phyloP scores from a whole-genome alignment of 208 protist genomes.

The Histomonas meleagridis region DNA sequence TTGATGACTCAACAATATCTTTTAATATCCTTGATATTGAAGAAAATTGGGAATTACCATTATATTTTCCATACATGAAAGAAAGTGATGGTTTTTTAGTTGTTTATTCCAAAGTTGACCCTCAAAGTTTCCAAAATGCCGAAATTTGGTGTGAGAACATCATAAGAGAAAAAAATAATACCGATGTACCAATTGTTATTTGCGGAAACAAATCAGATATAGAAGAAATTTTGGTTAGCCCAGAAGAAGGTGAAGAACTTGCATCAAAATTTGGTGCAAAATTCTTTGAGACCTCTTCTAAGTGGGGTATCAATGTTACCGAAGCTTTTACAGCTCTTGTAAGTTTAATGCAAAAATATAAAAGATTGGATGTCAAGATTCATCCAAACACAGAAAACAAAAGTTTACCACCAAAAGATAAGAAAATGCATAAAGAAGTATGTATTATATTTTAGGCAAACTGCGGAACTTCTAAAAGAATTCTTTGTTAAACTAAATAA shows the following conservation, averaged over 20 bases:
- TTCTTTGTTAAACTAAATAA: no score
- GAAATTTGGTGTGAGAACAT: constrained; percentile 41
- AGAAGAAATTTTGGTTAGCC: constrained; percentile 47
- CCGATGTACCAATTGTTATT: constrained; percentile 40
- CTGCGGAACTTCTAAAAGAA: no score
- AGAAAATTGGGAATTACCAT: constrained; percentile 47
- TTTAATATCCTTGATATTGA: constrained; percentile 51
- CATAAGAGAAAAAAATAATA: constrained; percentile 40
- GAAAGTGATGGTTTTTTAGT: constrained; percentile 46
- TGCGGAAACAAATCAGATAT: constrained; percentile 62
- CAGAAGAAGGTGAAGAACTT: constrained; percentile 55
- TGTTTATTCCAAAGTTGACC: constrained; percentile 42
- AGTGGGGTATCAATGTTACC: constrained; percentile 55
- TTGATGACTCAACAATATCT: no score
- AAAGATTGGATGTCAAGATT: no score
- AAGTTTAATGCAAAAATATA: no score
- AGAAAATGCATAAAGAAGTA: no score
- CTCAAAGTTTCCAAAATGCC: constrained; percentile 45
- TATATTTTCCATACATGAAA: constrained; percentile 45
- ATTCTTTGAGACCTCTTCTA: constrained; percentile 56
- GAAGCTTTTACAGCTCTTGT: constrained; percentile 58
- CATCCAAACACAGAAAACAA: no score
- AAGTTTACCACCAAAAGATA: no score
- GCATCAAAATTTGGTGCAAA: constrained; percentile 45
- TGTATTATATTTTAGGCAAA: no score